phyloP scores from a whole-genome alignment of 2,329 filamentous ascomycete genomes.

The Ophioceras dolichostomum region DNA sequence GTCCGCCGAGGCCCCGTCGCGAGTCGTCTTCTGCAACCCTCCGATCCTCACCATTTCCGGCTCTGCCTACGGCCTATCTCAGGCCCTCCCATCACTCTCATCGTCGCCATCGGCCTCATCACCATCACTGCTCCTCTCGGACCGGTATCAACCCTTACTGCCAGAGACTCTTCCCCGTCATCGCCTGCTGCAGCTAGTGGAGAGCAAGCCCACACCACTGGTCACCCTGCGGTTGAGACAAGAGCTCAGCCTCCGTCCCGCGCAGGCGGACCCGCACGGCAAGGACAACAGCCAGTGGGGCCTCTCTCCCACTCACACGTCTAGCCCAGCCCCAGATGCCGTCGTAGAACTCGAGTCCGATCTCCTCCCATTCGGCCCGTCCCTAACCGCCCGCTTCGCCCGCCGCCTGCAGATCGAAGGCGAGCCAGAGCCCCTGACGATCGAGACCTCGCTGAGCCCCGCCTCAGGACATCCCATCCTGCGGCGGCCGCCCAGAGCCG shows the following conservation, averaged over 20 bases:
- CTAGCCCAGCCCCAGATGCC: constrained; percentile 12
- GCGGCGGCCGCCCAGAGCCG: constrained; percentile 14
- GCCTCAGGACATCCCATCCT: not conserved
- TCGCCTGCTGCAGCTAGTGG: constrained; percentile 22
- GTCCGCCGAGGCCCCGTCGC: not conserved
- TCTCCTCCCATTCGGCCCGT: constrained; percentile 23
- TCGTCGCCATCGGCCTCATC: constrained; percentile 17
- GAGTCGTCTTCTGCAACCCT: constrained; percentile 1
- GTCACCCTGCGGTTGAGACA: constrained; percentile 25
- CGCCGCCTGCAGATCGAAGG: constrained; percentile 15
- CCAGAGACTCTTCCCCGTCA: constrained; percentile 22
- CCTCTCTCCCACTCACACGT: too few species aligned
- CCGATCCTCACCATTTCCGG: constrained; percentile 25
- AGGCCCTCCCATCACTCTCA: constrained; percentile 12
- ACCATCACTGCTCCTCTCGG: constrained; percentile 18
- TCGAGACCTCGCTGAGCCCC: constrained; percentile 21
- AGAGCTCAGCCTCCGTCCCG: constrained; percentile 16
- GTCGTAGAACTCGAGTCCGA: constrained; percentile 24
- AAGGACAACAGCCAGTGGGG: too few species aligned
- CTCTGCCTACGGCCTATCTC: constrained; percentile 26
- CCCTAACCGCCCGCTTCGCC: constrained; percentile 22
- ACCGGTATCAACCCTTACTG: constrained; percentile 25
- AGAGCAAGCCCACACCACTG: constrained; percentile 24
- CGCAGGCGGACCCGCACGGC: too few species aligned
- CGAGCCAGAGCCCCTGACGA: constrained; percentile 16